Evolutionary conservation across 2,329 filamentous ascomycete genomes (phyloP), one percentile per base, ranked within the genome.

Genomic region (Acrodontium crateriforme): DNA sequence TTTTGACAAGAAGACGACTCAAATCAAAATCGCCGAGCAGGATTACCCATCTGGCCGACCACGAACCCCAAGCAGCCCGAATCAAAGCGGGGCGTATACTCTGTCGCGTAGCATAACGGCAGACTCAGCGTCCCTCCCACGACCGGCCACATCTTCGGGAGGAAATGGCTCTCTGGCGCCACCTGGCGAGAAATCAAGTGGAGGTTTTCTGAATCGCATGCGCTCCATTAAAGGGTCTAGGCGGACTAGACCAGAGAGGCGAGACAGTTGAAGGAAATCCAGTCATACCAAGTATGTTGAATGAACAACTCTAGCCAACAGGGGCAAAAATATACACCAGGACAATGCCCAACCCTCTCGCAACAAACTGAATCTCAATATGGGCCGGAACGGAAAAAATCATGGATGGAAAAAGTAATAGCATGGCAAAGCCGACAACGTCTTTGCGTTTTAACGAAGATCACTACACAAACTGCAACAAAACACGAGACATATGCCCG

Each of bases 221-320:
- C 84, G 81, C 67, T 83, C 77, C 54, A 58, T 89, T 55, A 85
- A 82, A 61, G 76, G 77, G 27, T 71, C 72, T 17, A 66, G 74
- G 39, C 64, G 71, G 30, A 42, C 49, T 16, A 39, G 52, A 26
- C 47, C 52, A 3, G 53, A 55, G 34, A 40, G 36, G 18, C 36
- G 33, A 22, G 34, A 28, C 10, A 35, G 21, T 23, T 33, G 28
- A 31, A 13, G 13, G 16, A 18, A 17, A 10, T 28, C 9, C 12
- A 15, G 26, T n/a, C n/a, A n/a, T n/a, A n/a, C n/a, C n/a, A n/a
- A n/a, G n/a, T n/a, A n/a, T n/a, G n/a, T n/a, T n/a, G n/a, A n/a
- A n/a, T n/a, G n/a, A n/a, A n/a, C n/a, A n/a, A n/a, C n/a, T n/a
- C n/a, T n/a, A n/a, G n/a, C n/a, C n/a, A n/a, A n/a, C n/a, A n/a